Evolutionary conservation across 179 eudicot species (phyloP), one percentile per base, ranked within the genome.

Genomic region (Patellifolia procumbens): DNA sequence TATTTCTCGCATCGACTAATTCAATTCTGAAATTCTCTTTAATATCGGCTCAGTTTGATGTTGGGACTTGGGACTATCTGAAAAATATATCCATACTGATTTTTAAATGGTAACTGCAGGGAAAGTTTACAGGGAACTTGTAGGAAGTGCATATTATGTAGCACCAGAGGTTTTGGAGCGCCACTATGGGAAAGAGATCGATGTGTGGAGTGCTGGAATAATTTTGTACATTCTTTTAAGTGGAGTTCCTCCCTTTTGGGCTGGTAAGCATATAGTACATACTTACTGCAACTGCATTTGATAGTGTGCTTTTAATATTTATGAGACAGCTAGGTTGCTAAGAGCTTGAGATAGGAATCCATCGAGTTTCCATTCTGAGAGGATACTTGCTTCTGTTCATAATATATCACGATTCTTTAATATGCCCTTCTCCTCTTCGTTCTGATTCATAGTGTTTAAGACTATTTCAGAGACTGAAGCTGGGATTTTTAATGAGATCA

Each of bases 171-270:
- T 91, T 24, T 73, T 89, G 81, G 62, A 76, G 28, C 85, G 90
- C 16, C 76, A 56, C n/a, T 91, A 90, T 72, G 92, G 97, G 17
- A 91, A 90, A 80, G 97, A 91, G 75, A 82, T 91, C 17, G 97
- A 91, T 79, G 89, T 91, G 34, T 91, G 97, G 97, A 91, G 97
- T 82, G 93, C 93, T 29, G 97, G 97, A 49, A 85, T 90, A 76
- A 91, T 91, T 48, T 67, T 91, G 24, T 91, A 91, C 83, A 90
- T 91, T 70, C 92, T 91, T 72, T 79, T 91, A 0, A 75, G 89
- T 71, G 97, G 97, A 3, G 86, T 85, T 72, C 94, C 97, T 77
- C 97, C 97, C 34, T 91, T 90, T 74, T 90, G 90, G 90, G 92
- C 85, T 59, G 97, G 97, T 91, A 82, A 77, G 77, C 29, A 63